Conservation (phyloP, 2,329 filamentous ascomycete genomes). For the Diplodia seriata region DNA sequence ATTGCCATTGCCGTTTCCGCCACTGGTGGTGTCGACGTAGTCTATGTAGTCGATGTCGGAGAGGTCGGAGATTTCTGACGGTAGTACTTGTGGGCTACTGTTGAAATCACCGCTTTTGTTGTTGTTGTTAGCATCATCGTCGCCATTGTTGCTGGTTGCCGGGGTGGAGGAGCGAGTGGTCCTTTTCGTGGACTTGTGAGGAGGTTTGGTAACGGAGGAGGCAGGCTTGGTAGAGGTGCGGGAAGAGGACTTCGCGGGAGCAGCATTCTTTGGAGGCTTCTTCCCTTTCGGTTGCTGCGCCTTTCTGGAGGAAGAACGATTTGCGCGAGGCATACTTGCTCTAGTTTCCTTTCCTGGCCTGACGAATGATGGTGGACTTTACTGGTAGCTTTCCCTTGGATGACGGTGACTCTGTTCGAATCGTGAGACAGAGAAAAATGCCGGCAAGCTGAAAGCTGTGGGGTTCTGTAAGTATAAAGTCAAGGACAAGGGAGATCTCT, state of each 20-base stretch:
- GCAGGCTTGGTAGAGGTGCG: too few species aligned
- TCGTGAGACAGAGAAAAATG: neutral
- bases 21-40: neutral
- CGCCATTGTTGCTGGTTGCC: neutral
- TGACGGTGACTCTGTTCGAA: neutral
- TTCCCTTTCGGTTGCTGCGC: neutral
- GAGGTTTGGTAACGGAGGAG: neutral
- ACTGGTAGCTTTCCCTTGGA: neutral
- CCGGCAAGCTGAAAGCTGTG: neutral
- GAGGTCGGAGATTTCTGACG: neutral
- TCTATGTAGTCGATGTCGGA: neutral
- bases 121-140: too few species aligned
- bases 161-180: neutral
- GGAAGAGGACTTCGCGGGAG: neutral
- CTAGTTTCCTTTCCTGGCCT: neutral
- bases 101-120: neutral
- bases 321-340: slow-evolving; percentile 15
- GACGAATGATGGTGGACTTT: neutral
- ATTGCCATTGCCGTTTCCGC: too few species aligned
- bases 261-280: neutral
- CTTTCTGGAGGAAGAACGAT: neutral
- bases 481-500: neutral
- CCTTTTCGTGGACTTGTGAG: neutral
- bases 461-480: neutral
- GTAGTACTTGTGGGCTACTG: neutral